Base-by-base conservation (phyloP, 176 grass and related monocot species). In the Carex parvula region DNA sequence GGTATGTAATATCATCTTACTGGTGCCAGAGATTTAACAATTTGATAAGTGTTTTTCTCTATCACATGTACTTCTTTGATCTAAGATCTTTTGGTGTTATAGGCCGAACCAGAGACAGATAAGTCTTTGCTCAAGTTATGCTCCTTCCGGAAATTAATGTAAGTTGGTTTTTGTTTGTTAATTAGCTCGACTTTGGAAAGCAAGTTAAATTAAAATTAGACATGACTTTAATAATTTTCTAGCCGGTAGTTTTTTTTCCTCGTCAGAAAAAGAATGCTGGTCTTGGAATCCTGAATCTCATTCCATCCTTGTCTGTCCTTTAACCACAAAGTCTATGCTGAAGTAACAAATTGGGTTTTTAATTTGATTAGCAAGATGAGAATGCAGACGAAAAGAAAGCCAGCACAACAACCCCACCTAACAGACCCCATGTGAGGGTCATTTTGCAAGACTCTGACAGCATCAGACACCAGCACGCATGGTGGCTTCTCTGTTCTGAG, bases 401-500 rank as follows among this genome's bases (percentile, higher is more conserved):
- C 13, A 57, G 87, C 33, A 82, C 60, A 0, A 3, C 84, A 1
- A 73, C 70, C 6, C 22, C 86, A 21, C 83, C 60, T 59, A 50
- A 66, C 26, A 87, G 87, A 86, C 84, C 90, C 3, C 67, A 83
- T 0, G 94, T 97, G 16, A 79, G 91, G n/a, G 53, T 97, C 94
- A 4, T 97, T 97, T 87, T 97, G 92, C 87, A 97, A 97, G 87
- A 92, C 94, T 20, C 86, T 97, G 59, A 97, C 94, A 0, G 94
- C 94, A 0, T 97, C 94, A 6, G 94, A 97, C 85, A 97, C 94
- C 26, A 97, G 94, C 90, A 97, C 94, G 2, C 94, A 97, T 16
- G 94, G 94, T 35, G 94, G 94, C 54, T 97, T 97, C 88, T 97
- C 94, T 2, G 94, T 97, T 70, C 92, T 97, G 33, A 90, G 92